Percentiles rank a stretch among this genome's conserved stretches.
Conservation (phyloP, 495 filamentous ascomycete species). For the Penicillium arizonense region DNA sequence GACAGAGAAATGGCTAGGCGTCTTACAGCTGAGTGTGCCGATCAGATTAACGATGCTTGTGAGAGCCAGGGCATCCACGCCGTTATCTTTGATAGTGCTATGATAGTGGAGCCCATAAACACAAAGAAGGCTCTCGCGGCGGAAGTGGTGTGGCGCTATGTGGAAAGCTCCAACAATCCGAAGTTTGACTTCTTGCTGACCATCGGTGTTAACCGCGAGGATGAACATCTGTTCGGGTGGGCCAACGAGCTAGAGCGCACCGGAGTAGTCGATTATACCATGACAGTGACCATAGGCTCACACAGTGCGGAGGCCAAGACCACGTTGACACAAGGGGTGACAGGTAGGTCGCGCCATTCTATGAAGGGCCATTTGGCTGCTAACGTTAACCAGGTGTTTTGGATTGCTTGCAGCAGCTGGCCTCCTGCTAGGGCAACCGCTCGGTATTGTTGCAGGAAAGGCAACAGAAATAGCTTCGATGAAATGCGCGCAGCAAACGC, state of each 20-base stretch:
- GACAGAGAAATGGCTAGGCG: constrained; percentile 68
- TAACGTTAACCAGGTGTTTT: too few relatives aligned
- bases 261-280: constrained; percentile 60
- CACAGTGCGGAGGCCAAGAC: constrained; percentile 83
- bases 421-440: too few relatives aligned
- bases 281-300: constrained; percentile 79
- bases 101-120: constrained; percentile 75
- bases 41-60: constrained; percentile 90
- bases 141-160: constrained; percentile 52
- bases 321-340: constrained; percentile 85
- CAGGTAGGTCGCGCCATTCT: constrained; percentile 46
- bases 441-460: too few relatives aligned
- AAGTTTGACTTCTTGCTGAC: constrained; percentile 79
- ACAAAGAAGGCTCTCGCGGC: constrained; percentile 85
- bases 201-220: constrained; percentile 83
- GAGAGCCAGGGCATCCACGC: constrained; percentile 79
- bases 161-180: constrained; percentile 30
- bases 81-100: constrained; percentile 70
- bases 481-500: too few relatives aligned
- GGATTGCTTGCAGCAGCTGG: too few relatives aligned
- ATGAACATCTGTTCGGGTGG: constrained; percentile 91
- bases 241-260: constrained; percentile 67
- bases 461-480: too few relatives aligned
- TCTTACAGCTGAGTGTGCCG: constrained; percentile 84
- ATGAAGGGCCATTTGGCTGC: too few relatives aligned